These are phyloP conservation scores for Lachancea lanzarotensis DNA, from an alignment of 805 yeast genomes.

Conservation along the genomic window DNA sequence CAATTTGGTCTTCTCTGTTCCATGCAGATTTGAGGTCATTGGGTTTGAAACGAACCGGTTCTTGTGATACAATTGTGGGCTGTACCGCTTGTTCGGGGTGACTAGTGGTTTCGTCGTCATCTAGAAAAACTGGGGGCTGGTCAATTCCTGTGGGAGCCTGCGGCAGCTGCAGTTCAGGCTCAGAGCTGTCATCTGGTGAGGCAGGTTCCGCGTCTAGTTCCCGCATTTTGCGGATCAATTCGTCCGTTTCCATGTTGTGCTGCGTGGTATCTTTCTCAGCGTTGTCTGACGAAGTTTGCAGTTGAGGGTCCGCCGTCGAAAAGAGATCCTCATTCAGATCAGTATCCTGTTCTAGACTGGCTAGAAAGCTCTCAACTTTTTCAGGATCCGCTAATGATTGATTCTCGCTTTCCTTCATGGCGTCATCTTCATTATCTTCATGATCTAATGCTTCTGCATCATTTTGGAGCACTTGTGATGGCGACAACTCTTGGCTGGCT, in stretches of 20 bases:
- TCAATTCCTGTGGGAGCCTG: slow-evolving; percentile 1
- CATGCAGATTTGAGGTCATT: slow-evolving; percentile 37
- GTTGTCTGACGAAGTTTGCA: background rate
- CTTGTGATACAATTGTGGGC: background rate
- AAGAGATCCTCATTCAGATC: background rate
- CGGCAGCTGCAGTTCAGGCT: slow-evolving; percentile 4
- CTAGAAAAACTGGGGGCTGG: background rate
- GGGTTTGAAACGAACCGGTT: background rate
- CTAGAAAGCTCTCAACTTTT: slow-evolving; percentile 1
- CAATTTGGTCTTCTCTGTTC: slow-evolving; percentile 48
- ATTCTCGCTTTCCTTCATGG: background rate
- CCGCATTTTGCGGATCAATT: slow-evolving; percentile 4
- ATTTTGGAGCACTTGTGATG: background rate
- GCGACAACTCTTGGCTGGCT: background rate
- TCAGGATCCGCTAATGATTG: background rate
- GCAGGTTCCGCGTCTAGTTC: background rate
- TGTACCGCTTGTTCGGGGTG: background rate
- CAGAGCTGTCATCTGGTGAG: background rate
- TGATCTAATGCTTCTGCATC: background rate
- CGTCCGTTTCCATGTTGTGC: background rate
- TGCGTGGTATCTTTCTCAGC: background rate
- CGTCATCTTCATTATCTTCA: slow-evolving; percentile 1
- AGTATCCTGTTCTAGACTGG: slow-evolving; percentile 4
- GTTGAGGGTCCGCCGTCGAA: too few relatives aligned
- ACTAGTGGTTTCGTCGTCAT: background rate